phyloP scores from a whole-genome alignment of 2,329 filamentous ascomycete genomes.

The Exophiala calicioides region DNA sequence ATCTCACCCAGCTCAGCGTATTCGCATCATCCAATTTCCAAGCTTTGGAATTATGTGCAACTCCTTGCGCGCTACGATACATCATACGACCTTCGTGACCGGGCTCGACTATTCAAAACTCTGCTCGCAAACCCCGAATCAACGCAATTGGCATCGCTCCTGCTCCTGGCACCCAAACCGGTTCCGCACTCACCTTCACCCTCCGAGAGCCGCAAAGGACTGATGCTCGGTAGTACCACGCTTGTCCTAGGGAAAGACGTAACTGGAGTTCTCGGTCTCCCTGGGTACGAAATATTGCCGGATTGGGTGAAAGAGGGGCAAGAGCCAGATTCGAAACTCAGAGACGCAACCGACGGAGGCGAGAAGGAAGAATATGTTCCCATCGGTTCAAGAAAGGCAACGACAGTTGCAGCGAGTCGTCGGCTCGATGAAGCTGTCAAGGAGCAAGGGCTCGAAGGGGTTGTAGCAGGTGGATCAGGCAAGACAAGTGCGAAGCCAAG shows the following conservation, averaged over 20 bases:
- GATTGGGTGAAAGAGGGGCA: constrained; percentile 79
- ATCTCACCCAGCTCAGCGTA: constrained; percentile 19
- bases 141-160: constrained; percentile 81
- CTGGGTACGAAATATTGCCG: constrained; percentile 77
- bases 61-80: constrained; percentile 88
- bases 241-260: constrained; percentile 74
- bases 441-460: constrained; percentile 40
- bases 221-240: constrained; percentile 80
- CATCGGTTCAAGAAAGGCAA: constrained; percentile 35
- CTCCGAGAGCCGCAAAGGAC: constrained; percentile 76
- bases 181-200: constrained; percentile 88
- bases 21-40: constrained; percentile 66
- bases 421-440: constrained; percentile 46
- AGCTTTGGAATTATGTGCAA: constrained; percentile 81
- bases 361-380: constrained; percentile 36
- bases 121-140: constrained; percentile 73
- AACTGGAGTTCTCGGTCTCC: constrained; percentile 70
- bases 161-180: constrained; percentile 91
- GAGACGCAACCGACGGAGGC: constrained; percentile 57
- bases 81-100: constrained; percentile 91
- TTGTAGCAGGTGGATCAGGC: constrained; percentile 29
- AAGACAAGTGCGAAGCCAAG: constrained; percentile 59
- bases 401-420: constrained; percentile 41
- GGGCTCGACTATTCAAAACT: constrained; percentile 82
- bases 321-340: constrained; percentile 74